Evolutionary conservation across 495 filamentous ascomycete genomes (phyloP), one percentile per base, ranked within the genome.

Genomic region (Aspergillus campestris): DNA sequence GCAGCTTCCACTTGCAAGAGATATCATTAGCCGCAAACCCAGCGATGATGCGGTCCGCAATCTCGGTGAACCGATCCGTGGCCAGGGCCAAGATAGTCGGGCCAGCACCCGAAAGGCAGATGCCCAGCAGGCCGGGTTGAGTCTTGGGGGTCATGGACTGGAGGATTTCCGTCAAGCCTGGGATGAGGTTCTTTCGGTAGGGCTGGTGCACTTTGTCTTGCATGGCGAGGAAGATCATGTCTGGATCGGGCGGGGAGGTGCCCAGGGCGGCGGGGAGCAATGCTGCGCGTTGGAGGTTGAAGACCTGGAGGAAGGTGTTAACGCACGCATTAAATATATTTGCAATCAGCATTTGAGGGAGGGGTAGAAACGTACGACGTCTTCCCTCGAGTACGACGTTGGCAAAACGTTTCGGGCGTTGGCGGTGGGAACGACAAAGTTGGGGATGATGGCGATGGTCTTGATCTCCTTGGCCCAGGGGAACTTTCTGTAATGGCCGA

Each of bases 161-260:
- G 31, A 97, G 81, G 47, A 95, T 86, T 56, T 94, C 86, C n/a
- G 84, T 83, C 43, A 98, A 69, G 1, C 92, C 90, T 2, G 91
- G 92, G 49, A 98, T 90, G 40, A 98, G 74, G 9, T 74, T 82
- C 61, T 86, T 81, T 35, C 92, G 81, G 66, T 97, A 95, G 8
- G 87, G 91, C 63, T 98, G 92, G 64, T 98, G 92, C 33, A 98
- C 74, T 62, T 88, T 92, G 69, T 98, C 92, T 66, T 95, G 89
- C 92, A 98, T 98, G 27, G 87, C 91, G 27, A 89, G 75, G 70
- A 88, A 94, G 60, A 98, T 97, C 64, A 89, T 82, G 49, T 89
- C 83, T 33, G 91, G 79, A 57, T 95, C 83, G n/a, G 89, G 91
- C 6, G 92, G 92, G 11, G 83, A 87, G 50, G 83, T 77, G 37